Conservation (phyloP, 2,329 filamentous ascomycete species). For the Xylaria sp. region DNA sequence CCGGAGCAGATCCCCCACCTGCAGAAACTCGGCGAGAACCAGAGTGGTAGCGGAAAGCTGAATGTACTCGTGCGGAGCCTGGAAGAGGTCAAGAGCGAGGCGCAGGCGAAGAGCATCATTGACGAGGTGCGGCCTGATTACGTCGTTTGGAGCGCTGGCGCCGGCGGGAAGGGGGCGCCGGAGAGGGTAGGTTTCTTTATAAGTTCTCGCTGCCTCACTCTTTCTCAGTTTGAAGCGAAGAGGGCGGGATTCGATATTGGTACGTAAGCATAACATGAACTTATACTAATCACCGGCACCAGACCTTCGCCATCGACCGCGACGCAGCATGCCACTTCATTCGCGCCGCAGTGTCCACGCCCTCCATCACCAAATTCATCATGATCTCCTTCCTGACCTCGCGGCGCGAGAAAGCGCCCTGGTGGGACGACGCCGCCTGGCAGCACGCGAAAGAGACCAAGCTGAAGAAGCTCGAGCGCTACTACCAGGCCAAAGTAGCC, state of each 20-base stretch:
- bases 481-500: conserved; percentile 70
- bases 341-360: conserved; percentile 65
- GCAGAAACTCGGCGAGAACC: conserved; percentile 66
- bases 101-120: conserved; percentile 71
- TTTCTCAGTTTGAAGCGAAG: too few species aligned
- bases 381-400: conserved; percentile 71
- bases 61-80: conserved; percentile 76
- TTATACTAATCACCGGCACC: neutral
- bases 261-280: too few species aligned
- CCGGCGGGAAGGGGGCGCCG: conserved; percentile 68
- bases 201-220: too few species aligned
- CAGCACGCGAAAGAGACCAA: conserved; percentile 54
- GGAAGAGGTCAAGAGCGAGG: conserved; percentile 74
- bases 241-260: neutral
- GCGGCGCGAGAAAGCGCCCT: conserved; percentile 62
- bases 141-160: conserved; percentile 75
- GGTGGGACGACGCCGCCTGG: conserved; percentile 65
- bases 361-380: conserved; percentile 69
- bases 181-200: conserved; percentile 53
- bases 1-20: conserved; percentile 74
- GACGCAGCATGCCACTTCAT: conserved; percentile 73
- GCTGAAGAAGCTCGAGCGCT: conserved; percentile 59
- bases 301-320: conserved; percentile 52
- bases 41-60: conserved; percentile 65
- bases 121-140: conserved; percentile 71